A percentile compares a stretch with the other conserved stretches of the same genome.
phyloP scores from a whole-genome alignment of 805 yeast genomes.

The Lachancea dasiensis region DNA sequence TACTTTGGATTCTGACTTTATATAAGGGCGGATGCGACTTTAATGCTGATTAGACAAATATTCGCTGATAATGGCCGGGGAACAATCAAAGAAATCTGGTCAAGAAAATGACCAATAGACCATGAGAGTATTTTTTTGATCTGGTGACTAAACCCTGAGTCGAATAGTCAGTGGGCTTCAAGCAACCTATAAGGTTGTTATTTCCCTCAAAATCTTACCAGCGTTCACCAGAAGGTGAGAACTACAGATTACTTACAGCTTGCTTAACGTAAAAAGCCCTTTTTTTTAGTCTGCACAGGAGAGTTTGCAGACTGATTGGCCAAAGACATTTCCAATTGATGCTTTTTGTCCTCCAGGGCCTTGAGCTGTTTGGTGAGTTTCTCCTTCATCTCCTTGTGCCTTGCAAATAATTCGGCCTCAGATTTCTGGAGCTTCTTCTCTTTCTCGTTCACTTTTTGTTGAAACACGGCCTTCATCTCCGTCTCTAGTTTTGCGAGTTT shows the following conservation, averaged over 20 bases:
- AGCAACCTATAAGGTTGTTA: no score
- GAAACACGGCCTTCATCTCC: conserved; percentile 95
- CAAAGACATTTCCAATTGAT: conserved; percentile 54
- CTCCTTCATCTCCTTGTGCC: conserved; percentile 97
- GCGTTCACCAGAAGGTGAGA: not conserved
- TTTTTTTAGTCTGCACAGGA: conserved; percentile 61
- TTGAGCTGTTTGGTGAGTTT: conserved; percentile 82
- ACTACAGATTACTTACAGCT: not conserved
- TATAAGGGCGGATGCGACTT: not conserved
- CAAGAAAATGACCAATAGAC: no score
- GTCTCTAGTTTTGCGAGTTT: conserved; percentile 90
- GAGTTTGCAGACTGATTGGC: conserved; percentile 36
- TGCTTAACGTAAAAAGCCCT: conserved; percentile 67
- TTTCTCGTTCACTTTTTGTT: conserved; percentile 92
- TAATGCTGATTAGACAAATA: not conserved
- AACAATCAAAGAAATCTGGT: no score
- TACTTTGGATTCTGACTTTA: not conserved
- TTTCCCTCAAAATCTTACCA: no score
- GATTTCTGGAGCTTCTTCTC: conserved; percentile 95
- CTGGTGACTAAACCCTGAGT: no score
- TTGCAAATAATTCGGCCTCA: conserved; percentile 90
- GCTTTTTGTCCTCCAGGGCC: conserved; percentile 86
- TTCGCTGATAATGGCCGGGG: not conserved
- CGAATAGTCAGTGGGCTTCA: no score
- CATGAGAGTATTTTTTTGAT: no score